Conservation (phyloP, 139 green algal species). For the Ulvella scutata region DNA sequence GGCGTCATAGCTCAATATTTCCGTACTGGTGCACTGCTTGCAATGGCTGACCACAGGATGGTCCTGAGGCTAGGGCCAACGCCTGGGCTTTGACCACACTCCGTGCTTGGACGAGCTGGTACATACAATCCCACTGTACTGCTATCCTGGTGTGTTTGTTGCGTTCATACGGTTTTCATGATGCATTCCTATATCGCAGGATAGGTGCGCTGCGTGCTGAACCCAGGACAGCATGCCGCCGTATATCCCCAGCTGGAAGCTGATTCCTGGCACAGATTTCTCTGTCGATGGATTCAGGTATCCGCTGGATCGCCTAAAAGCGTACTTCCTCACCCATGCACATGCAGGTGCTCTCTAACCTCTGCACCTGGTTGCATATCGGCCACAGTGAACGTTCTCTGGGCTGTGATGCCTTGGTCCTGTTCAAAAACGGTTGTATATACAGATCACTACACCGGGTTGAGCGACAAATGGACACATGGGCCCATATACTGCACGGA, state of each 20-base stretch:
- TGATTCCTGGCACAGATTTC: constrained; percentile 22
- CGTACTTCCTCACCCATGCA: constrained; percentile 47
- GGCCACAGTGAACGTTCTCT: not conserved
- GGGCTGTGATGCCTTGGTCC: not conserved
- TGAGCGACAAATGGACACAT: constrained; percentile 42
- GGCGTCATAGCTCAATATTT: no score
- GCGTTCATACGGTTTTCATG: no score
- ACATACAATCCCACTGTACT: no score
- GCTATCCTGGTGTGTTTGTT: no score
- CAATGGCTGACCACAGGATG: no score
- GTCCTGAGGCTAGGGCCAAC: no score
- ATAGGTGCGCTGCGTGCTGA: no score
- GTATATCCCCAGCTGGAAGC: constrained; percentile 15
- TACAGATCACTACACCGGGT: constrained; percentile 64
- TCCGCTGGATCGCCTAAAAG: not conserved
- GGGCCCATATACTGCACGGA: constrained; percentile 66
- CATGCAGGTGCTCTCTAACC: constrained; percentile 30
- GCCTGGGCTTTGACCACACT: no score
- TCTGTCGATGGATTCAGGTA: constrained; percentile 15
- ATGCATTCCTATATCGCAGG: no score
- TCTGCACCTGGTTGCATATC: not conserved
- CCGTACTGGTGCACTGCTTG: no score
- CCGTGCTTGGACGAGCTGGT: no score
- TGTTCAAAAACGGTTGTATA: not conserved
- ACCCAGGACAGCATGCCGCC: no score